Evolutionary conservation across 257 asterid genomes (phyloP), one percentile per base, ranked within the genome.

Genomic region (Solanum chiquidenum): DNA sequence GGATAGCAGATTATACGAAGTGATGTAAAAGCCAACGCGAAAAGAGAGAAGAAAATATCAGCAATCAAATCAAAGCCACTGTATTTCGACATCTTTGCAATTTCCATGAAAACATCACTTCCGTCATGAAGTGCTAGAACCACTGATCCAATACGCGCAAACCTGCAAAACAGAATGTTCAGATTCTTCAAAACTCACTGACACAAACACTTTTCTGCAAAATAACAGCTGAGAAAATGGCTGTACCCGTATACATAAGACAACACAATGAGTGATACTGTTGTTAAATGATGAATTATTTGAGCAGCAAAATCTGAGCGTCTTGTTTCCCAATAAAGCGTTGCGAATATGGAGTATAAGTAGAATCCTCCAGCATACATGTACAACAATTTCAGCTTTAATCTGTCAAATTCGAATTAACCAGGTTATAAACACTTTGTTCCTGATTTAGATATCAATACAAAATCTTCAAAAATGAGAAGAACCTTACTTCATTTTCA

Each of bases 351-450:
- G 74, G 93, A 87, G 84, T 89, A 89, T 3, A 64, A 71, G 49
- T 91, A 91, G 84, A 91, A 91, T 12, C 92, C 93, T 66, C 92
- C 91, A 84, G 90, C 87, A 33, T 88, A 91, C 91, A 91, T 91
- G 86, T 91, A 91, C 86, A 88, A 66, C 0, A 87, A 84, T 89
- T 91, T 89, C 82, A 91, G 52, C 86, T 88, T 91, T 23, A 85
- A 79, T 89, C 93, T 91, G 83, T 29, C 40, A 80, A 7, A 46
- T 4, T 44, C 3, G 64, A 80, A 80, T 9, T 27, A 80, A 46
- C 27, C 85, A 44, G 18, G 85, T 80, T 80, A 80, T 46, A 80
- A 80, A 29, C 68, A 80, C 1, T 80, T 7, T 38, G 21, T 37
- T 66, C 33, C 25, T 62, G 40, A 85, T 37, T 25, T 4, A 60